Percentiles rank a stretch among this genome's conserved stretches.
These are phyloP conservation scores for Leishmania lainsoni DNA, from an alignment of 208 protist genomes.

Conservation along the genomic window DNA sequence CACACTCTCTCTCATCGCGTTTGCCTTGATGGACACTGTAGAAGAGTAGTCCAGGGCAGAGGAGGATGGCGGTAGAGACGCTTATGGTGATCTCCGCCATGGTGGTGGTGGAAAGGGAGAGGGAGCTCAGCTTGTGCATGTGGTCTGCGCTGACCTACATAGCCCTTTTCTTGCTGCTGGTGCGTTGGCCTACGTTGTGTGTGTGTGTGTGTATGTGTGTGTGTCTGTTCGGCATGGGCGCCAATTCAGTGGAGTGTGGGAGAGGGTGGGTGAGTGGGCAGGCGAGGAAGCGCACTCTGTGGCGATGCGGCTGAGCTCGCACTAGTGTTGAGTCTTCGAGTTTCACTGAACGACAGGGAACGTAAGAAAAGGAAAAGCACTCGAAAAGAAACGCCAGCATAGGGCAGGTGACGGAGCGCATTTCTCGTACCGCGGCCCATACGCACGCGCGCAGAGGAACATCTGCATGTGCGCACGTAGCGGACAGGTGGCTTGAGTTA, in stretches of 20 bases:
- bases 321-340: not conserved
- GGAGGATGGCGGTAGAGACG: not conserved
- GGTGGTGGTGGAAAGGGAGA: not conserved
- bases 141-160: not conserved
- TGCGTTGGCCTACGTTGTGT: not conserved
- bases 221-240: not conserved
- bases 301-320: not conserved
- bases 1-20: too few relatives aligned
- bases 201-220: constrained; percentile 8
- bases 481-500: not conserved
- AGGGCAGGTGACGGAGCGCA: not conserved
- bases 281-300: not conserved
- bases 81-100: not conserved
- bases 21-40: not conserved
- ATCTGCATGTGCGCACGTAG: not conserved
- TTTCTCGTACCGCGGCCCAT: not conserved
- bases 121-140: not conserved
- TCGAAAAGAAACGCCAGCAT: not conserved
- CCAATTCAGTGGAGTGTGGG: not conserved
- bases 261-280: too few relatives aligned
- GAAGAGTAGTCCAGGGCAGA: not conserved
- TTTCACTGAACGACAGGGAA: not conserved
- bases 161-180: not conserved
- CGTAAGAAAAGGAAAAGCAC: not conserved
- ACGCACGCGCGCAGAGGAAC: not conserved